Percentiles rank a stretch among this genome's conserved stretches.
Conservation (phyloP, 371 early-diverging fungal genomes). For the Mucor saturninus region DNA sequence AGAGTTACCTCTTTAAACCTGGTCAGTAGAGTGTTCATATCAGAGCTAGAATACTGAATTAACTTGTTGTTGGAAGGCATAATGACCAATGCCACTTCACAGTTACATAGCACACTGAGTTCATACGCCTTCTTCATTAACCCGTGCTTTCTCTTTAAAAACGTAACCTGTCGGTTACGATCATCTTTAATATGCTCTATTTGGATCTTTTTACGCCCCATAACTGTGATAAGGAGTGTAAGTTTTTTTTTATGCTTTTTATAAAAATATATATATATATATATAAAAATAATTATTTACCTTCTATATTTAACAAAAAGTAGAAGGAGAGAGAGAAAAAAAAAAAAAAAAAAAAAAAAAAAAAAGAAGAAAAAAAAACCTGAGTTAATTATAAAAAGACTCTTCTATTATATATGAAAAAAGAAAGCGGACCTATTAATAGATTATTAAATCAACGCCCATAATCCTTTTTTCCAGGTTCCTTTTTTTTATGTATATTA, state of each 20-base stretch:
- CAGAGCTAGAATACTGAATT: constrained; percentile 88
- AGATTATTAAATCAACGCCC: constrained; percentile 1
- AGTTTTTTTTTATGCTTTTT: not conserved
- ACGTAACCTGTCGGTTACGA: constrained; percentile 91
- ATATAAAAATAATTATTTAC: not conserved
- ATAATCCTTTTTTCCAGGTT: not conserved
- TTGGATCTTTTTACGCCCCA: constrained; percentile 97
- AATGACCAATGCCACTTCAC: constrained; percentile 95
- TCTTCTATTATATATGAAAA: not conserved
- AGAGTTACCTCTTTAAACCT: constrained; percentile 19
- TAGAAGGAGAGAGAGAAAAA: not conserved
- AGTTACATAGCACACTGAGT: constrained; percentile 94
- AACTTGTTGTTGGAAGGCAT: constrained; percentile 87
- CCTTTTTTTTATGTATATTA: not conserved
- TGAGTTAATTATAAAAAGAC: not conserved
- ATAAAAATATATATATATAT: not conserved
- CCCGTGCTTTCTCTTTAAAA: constrained; percentile 97
- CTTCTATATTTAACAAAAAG: not conserved
- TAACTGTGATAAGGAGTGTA: constrained; percentile 26
- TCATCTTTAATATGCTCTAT: constrained; percentile 94
- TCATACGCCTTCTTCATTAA: constrained; percentile 99
- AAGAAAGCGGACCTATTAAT: not conserved
- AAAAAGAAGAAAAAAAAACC: not conserved
- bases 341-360: not conserved
- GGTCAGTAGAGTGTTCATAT: constrained; percentile 57